Percentiles rank a stretch among this genome's conserved stretches.
Conservation (phyloP, 352 stramenopile species). For the Elongisporangium undulatum region DNA sequence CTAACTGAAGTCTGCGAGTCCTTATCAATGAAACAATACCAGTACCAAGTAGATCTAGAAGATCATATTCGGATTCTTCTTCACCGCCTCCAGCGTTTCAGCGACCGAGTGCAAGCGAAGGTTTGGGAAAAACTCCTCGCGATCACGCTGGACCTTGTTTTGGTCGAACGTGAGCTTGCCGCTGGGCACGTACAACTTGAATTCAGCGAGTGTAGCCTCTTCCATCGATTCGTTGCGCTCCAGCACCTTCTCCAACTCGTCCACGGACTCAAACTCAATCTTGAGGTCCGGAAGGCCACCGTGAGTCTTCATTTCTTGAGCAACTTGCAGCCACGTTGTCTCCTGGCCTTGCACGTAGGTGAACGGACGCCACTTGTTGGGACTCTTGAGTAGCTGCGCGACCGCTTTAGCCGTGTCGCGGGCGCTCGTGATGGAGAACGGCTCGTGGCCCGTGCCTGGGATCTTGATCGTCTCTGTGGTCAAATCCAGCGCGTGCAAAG, state of each 20-base stretch:
- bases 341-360: conserved; percentile 27
- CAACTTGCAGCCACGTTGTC: conserved; percentile 28
- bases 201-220: conserved; percentile 4
- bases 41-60: conserved; percentile 10
- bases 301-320: conserved; percentile 14
- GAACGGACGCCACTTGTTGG: conserved; percentile 22
- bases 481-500: conserved; percentile 15
- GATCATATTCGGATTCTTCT: conserved; percentile 13
- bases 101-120: conserved; percentile 22
- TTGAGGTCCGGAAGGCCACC: conserved; percentile 17
- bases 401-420: conserved; percentile 19
- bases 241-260: conserved; percentile 12
- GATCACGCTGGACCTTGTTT: conserved; percentile 21
- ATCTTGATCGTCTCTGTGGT: conserved; percentile 25
- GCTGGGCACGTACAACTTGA: conserved; percentile 15
- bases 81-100: conserved; percentile 16
- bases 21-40: no score
- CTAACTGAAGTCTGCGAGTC: no score
- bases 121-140: conserved; percentile 17
- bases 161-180: conserved; percentile 16
- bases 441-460: conserved; percentile 22
- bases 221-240: conserved; percentile 8
- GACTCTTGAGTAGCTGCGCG: conserved; percentile 14
- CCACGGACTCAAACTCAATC: conserved; percentile 11
- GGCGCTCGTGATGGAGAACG: conserved; percentile 17